Evolutionary conservation across 1,284 basidiomycete species (phyloP).

Genomic region (Pseudozyma pruni): DNA sequence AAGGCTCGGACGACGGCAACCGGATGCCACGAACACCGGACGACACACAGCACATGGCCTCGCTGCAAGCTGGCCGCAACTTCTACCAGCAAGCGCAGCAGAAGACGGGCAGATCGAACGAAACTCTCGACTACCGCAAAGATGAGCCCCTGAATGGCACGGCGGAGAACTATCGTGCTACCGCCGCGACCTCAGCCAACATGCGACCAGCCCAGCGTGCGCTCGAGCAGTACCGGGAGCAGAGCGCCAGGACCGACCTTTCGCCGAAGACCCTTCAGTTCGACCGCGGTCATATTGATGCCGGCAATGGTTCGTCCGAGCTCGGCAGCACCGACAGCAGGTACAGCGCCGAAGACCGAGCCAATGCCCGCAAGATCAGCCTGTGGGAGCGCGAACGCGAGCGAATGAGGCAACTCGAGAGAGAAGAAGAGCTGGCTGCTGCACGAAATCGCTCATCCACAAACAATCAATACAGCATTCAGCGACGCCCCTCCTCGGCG

Average conservation of each 20-base stretch:
- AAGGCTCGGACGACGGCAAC: conserved; percentile 45
- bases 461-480: conserved; percentile 4
- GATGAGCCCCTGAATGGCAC: conserved; percentile 2
- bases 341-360: conserved; percentile 9
- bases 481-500: conserved; percentile 16
- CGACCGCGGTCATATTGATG: conserved; percentile 1
- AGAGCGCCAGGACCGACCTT: conserved; percentile 4
- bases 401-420: conserved; percentile 43
- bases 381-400: conserved; percentile 56
- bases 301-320: not conserved
- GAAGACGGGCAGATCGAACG: not conserved
- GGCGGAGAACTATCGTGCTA: conserved; percentile 1
- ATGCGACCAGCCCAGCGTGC: conserved; percentile 44
- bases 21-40: conserved; percentile 42
- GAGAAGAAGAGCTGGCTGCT: conserved; percentile 40
- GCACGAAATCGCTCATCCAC: conserved; percentile 11
- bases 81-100: conserved; percentile 10
- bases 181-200: conserved; percentile 3
- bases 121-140: conserved; percentile 11
- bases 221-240: conserved; percentile 40
- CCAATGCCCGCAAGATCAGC: conserved; percentile 35
- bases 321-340: conserved; percentile 18
- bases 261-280: conserved; percentile 14
- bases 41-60: conserved; percentile 20
- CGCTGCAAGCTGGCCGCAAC: conserved; percentile 9